Percentiles rank a stretch among this genome's conserved stretches.
Evolutionary conservation across 2,329 filamentous ascomycete species (phyloP).

Genomic region (Colletotrichum tropicicola): DNA sequence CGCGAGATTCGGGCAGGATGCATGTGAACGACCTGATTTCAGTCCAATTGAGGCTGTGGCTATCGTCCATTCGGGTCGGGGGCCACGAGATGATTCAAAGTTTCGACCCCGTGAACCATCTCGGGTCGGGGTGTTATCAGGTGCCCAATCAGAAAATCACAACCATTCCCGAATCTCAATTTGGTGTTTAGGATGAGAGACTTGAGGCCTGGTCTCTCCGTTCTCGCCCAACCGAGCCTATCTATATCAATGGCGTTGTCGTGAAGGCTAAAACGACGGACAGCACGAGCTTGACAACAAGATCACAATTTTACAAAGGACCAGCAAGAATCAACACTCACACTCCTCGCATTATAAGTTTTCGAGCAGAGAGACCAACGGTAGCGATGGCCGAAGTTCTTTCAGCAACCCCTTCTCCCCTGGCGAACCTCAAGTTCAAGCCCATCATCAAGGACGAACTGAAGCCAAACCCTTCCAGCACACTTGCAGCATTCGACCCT

Average conservation of each 20-base stretch:
- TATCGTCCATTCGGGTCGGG: neutral
- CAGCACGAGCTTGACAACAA: neutral
- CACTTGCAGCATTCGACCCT: constrained; percentile 55
- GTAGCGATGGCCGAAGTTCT: neutral
- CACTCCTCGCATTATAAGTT: neutral
- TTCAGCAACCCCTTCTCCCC: neutral
- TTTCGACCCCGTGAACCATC: neutral
- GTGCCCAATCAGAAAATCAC: neutral
- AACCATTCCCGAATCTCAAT: neutral
- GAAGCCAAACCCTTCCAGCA: neutral
- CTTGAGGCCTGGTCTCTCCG: neutral
- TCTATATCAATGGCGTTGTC: neutral
- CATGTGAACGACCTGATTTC: neutral
- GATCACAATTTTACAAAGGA: neutral
- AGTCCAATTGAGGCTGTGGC: neutral
- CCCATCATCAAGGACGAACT: neutral
- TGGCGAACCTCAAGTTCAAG: neutral
- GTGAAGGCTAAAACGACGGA: neutral
- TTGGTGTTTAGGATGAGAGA: neutral
- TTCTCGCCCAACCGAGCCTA: neutral
- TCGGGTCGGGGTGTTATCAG: neutral
- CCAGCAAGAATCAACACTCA: neutral
- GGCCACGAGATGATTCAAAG: neutral
- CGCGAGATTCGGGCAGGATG: neutral
- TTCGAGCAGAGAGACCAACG: too few relatives aligned